Conservation (phyloP, 306 rosid species). For the Vicia villosa region DNA sequence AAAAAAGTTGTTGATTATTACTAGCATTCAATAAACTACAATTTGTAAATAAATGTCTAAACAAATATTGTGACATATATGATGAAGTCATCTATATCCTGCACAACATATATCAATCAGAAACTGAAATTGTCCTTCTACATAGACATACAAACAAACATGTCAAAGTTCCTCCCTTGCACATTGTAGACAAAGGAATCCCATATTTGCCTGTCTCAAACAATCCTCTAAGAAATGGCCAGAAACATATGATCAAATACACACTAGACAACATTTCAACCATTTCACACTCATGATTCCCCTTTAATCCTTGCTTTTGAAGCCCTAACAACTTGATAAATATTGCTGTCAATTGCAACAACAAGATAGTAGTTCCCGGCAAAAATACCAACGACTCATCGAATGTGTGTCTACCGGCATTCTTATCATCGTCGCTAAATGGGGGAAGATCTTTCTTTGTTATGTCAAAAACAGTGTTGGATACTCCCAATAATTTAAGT, state of each 20-base stretch:
- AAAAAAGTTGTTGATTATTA: no score
- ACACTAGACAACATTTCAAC: conserved; percentile 50
- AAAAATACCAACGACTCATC: conserved; percentile 59
- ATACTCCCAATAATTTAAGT: no score
- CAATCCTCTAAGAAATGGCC: conserved; percentile 65
- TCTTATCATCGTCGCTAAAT: no score
- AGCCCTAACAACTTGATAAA: conserved; percentile 37
- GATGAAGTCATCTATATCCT: neutral
- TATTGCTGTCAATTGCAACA: conserved; percentile 51
- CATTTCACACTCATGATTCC: conserved; percentile 40
- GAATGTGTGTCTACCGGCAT: no score
- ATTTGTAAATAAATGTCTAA: neutral
- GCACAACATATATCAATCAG: conserved; percentile 20
- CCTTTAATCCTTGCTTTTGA: conserved; percentile 8
- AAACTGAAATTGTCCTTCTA: neutral
- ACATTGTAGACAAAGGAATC: conserved; percentile 53
- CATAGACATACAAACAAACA: conserved; percentile 47
- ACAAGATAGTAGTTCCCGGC: conserved; percentile 59
- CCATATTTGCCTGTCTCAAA: conserved; percentile 59
- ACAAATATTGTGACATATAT: neutral
- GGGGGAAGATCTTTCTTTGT: no score
- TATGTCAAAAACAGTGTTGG: no score
- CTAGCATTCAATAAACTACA: neutral
- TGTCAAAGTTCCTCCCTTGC: conserved; percentile 47
- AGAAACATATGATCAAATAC: conserved; percentile 50